phyloP scores from a whole-genome alignment of 805 yeast species.

The Spathaspora girioi region DNA sequence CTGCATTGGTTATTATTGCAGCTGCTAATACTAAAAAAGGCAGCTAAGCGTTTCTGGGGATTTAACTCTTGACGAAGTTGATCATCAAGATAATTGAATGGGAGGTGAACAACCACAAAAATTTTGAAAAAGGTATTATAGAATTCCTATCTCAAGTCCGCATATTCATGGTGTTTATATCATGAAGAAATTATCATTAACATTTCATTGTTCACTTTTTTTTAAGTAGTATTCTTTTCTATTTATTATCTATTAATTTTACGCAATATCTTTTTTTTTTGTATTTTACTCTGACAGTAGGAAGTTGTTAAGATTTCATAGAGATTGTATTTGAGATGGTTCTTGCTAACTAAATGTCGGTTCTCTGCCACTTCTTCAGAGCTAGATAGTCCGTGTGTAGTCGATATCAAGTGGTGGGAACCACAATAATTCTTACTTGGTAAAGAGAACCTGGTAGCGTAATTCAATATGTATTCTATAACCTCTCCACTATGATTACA shows the following conservation, averaged over 20 bases:
- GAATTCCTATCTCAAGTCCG: not conserved
- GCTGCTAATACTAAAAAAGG: not conserved
- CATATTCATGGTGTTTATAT: not conserved
- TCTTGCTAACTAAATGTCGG: too few species aligned
- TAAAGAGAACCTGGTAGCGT: too few species aligned
- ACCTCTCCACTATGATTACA: too few species aligned
- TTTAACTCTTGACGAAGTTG: not conserved
- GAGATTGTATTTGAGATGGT: not conserved
- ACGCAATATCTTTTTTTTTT: not conserved
- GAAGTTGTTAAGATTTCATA: not conserved
- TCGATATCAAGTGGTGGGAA: too few species aligned
- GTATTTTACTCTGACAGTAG: too few species aligned
- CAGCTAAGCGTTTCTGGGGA: not conserved
- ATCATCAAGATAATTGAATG: not conserved
- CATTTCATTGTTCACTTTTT: not conserved
- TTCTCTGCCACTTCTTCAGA: too few species aligned
- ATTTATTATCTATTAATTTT: constrained; percentile 3
- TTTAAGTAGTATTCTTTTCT: constrained; percentile 2
- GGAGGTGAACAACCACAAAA: not conserved
- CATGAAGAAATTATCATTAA: not conserved
- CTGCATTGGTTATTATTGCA: not conserved
- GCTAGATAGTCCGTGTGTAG: too few species aligned
- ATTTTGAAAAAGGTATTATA: not conserved
- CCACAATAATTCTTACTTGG: too few species aligned
- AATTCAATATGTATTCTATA: too few species aligned